Percentiles rank a stretch among this genome's conserved stretches.
Evolutionary conservation across 352 stramenopile species (phyloP).

Genomic region (Pseudoperonospora humuli): DNA sequence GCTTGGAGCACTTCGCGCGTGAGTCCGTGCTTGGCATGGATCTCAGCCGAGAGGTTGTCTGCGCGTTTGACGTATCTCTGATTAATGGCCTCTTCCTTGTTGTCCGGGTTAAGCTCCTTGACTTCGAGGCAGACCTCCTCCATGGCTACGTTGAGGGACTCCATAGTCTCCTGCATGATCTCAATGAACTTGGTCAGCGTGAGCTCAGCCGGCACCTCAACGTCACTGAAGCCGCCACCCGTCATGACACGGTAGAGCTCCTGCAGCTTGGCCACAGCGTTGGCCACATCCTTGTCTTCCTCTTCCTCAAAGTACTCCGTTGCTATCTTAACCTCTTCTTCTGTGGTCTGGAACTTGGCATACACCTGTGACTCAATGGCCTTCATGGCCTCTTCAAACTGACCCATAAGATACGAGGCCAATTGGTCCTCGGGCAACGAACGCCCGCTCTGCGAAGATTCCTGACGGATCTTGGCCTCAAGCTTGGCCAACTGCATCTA

Average conservation of each 20-base stretch:
- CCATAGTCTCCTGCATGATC: slow-evolving; percentile 89
- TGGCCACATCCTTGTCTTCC: slow-evolving; percentile 80
- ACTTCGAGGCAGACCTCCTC: slow-evolving; percentile 84
- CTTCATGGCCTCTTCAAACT: slow-evolving; percentile 88
- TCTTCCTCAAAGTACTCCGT: slow-evolving; percentile 87
- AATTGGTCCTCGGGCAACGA: slow-evolving; percentile 77
- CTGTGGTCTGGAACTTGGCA: slow-evolving; percentile 83
- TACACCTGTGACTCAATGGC: slow-evolving; percentile 85
- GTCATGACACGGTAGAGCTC: slow-evolving; percentile 86
- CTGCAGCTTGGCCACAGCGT: slow-evolving; percentile 79
- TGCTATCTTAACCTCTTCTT: slow-evolving; percentile 80
- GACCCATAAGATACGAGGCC: slow-evolving; percentile 83
- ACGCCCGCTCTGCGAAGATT: slow-evolving; percentile 78
- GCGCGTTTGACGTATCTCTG: slow-evolving; percentile 86
- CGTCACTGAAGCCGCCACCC: slow-evolving; percentile 67
- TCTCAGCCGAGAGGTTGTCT: slow-evolving; percentile 75
- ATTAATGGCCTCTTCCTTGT: slow-evolving; percentile 88
- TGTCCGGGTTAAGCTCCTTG: slow-evolving; percentile 80
- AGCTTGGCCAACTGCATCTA: slow-evolving; percentile 85
- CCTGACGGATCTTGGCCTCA: slow-evolving; percentile 84
- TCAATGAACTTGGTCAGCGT: slow-evolving; percentile 83
- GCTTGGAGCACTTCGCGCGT: slow-evolving; percentile 82
- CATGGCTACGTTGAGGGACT: slow-evolving; percentile 86
- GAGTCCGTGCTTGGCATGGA: slow-evolving; percentile 83
- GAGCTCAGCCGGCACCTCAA: slow-evolving; percentile 73